Evolutionary conservation across 805 yeast species (phyloP), one percentile per base, ranked within the genome.

Genomic region (Saturnispora saitoi): DNA sequence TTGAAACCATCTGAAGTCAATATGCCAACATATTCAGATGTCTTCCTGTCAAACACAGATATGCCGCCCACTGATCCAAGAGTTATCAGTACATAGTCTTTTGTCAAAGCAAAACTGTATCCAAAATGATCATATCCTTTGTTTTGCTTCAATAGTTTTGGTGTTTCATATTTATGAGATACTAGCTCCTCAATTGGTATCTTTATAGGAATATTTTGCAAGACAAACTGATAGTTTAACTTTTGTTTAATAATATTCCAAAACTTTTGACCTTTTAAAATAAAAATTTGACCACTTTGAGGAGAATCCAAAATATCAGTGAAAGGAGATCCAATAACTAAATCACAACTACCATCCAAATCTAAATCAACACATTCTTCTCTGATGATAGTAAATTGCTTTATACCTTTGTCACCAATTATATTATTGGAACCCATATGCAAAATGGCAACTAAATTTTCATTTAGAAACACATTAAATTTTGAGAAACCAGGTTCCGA

Each of bases 401-500:
- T 76, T 1, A 55, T 41, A 0, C 82, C 81, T 1, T 47, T 28
- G 0, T 44, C 10, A 2, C 82, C 78, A 50, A 71, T 64, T 20
- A 36, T 39, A 12, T 57, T 43, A 9, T 58, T 43, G n/a, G 37
- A 52, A 3, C 54, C 50, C 26, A 58, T 54, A 12, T 57, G 54
- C 7, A 64, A 47, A 0, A 52, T 37, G 1, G 60, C 60, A 14
- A 61, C 39, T 9, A 57, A 20, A 10, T 34, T 24, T 7, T 48
- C 51, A 1, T 45, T 40, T 1, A 37, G 39, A 50, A 62, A 76
- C 6, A 78, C 48, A 42, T 70, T 68, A 1, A 81, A 43, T 1
- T 56, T 51, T 4, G 80, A 76, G 0, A 58, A 37, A 0, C 86
- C 85, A 0, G 86, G 84, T 46, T 75, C 71, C 0, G 78, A 60